A percentile compares a stretch with the other conserved stretches of the same genome.
phyloP scores from a whole-genome alignment of 2,329 filamentous ascomycete genomes.

The Colletotrichum camelliae region DNA sequence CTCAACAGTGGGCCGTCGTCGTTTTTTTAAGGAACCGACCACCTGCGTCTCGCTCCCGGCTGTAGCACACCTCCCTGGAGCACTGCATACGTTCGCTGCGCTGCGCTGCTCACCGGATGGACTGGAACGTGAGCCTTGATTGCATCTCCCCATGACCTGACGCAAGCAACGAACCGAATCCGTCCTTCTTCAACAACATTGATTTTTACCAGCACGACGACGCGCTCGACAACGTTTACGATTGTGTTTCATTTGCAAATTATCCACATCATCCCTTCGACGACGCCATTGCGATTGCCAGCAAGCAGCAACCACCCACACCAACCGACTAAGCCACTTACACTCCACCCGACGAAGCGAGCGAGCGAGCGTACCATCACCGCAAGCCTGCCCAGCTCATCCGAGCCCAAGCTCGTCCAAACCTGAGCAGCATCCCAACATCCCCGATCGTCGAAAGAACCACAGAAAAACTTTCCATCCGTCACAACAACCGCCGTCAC shows the following conservation, averaged over 20 bases:
- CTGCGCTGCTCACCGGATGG: background rate
- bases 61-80: background rate
- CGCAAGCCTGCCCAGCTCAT: background rate
- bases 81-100: background rate
- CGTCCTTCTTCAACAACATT: background rate
- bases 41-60: background rate
- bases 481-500: background rate
- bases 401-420: slow-evolving; percentile 4
- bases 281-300: background rate
- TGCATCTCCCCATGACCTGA: background rate
- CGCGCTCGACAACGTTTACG: background rate
- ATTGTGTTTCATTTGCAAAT: background rate
- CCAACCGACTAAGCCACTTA: background rate
- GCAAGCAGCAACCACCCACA: background rate
- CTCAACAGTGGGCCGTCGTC: background rate
- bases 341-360: background rate
- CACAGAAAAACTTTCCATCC: background rate
- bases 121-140: background rate
- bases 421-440: background rate
- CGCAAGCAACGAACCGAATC: slow-evolving; percentile 1
- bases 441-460: background rate
- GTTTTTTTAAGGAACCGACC: background rate
- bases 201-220: background rate
- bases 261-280: background rate
- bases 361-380: background rate